Evolutionary conservation across 345 rosid genomes (phyloP), one percentile per base, ranked within the genome.

Genomic region (Rubroshorea leprosula): DNA sequence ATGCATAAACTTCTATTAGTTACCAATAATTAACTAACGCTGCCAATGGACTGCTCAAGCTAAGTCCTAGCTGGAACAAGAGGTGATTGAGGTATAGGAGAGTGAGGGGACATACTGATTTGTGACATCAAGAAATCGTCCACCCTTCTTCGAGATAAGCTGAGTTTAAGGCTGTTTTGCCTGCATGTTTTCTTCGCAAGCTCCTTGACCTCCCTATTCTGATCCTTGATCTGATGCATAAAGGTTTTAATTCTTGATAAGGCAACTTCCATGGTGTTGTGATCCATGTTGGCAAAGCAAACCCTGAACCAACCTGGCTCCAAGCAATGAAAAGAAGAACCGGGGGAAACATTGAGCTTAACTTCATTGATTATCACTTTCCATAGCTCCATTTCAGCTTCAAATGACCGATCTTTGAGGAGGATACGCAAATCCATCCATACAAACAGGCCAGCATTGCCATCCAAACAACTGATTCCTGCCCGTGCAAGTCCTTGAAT

Each of bases 221-320:
- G n/a, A n/a, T n/a, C n/a, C n/a, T 46, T 57, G 16, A 9, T 61
- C 50, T 67, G 67, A 18, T 66, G 66, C 70, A 80, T 79, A 51
- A 90, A 87, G 13, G 26, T 43, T 59, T 65, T 69, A 19, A 81
- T 94, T 76, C 93, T 85, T 38, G 70, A 65, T 63, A 90, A 55
- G 21, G 99, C 97, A 4, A 77, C 66, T 43, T 87, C 82, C 93
- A 84, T 72, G 13, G 96, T 87, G 55, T 63, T 29, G 13, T 83
- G 79, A 60, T 90, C 94, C 91, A 90, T 93, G 72, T 89, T 89
- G 4, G 97, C 99, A 53, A 87, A 73, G 74, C 97, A 93, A 44
- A 85, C 99, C 61, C 99, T 72, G 67, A 89, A 93, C 99, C 96
- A 93, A 2, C 99, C 92, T 0, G 90, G 83, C 65, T 87, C 86